Conservation (phyloP, 805 yeast species). For the Lipomyces chichibuensis region DNA sequence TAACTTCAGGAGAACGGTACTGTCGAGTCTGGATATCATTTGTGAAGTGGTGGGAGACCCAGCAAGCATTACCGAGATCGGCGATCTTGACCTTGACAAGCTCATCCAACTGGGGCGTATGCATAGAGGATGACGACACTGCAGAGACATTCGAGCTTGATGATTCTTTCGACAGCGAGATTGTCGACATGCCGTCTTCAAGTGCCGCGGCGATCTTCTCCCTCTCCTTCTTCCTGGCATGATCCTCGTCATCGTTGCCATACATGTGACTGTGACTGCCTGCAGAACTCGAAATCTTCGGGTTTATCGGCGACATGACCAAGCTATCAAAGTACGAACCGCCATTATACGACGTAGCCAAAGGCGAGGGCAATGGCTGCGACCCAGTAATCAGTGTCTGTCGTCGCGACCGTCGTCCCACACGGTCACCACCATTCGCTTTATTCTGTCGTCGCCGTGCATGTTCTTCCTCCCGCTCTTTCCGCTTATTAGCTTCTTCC, state of each 20-base stretch:
- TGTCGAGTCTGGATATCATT: slow-evolving; percentile 91
- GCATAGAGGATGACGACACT: slow-evolving; percentile 31
- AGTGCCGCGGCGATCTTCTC: slow-evolving; percentile 14
- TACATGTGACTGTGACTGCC: slow-evolving; percentile 9
- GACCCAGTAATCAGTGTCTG: slow-evolving; percentile 84
- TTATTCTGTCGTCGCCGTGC: slow-evolving; percentile 27
- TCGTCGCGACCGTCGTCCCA: slow-evolving; percentile 59
- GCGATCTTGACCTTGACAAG: slow-evolving; percentile 82
- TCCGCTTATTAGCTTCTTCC: slow-evolving; percentile 51
- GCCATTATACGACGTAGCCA: slow-evolving; percentile 52
- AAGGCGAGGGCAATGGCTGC: slow-evolving; percentile 89
- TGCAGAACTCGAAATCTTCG: slow-evolving; percentile 22
- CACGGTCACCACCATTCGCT: slow-evolving; percentile 29
- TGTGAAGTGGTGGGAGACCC: slow-evolving; percentile 77
- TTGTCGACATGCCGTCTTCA: slow-evolving; percentile 30
- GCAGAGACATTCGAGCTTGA: neutral
- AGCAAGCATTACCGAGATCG: slow-evolving; percentile 91
- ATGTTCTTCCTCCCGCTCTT: slow-evolving; percentile 47
- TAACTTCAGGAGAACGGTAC: slow-evolving; percentile 87
- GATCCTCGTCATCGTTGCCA: neutral
- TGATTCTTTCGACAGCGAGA: slow-evolving; percentile 25
- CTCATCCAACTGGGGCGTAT: slow-evolving; percentile 43
- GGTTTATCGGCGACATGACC: slow-evolving; percentile 40
- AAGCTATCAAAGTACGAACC: slow-evolving; percentile 38
- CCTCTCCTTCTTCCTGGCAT: slow-evolving; percentile 7